Base-by-base conservation (phyloP, 1,139 yeast genomes). In the Yamadazyma taylorii region DNA sequence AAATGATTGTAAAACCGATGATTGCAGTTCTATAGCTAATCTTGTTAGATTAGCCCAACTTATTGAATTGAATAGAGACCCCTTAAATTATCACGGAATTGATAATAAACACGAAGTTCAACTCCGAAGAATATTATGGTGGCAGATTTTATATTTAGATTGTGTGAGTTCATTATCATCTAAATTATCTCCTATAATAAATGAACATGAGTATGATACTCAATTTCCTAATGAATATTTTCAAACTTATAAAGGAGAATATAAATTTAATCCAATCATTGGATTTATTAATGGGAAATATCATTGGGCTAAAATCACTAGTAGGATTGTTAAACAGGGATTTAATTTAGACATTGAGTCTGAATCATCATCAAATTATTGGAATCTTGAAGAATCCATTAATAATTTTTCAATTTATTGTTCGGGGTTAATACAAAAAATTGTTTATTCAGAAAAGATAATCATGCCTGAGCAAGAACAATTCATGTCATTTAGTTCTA, bases 1-100 rank as follows among this genome's bases (percentile, higher is more conserved):
- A 26, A 42, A 42, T 34, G 45, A 40, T 36, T 40, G 45, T 22
- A 30, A 34, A 30, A 38, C 37, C 9, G 42, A 41, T 22, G 44
- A 40, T 26, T 42, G 43, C 39, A 38, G 44, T 2, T 36, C 45
- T 2, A 29, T 36, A 2, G 43, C 40, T 7, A 24, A 37, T 10
- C 28, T 42, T 10, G 36, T 42, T 2, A 24, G 45, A 21, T 34
- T 39, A 13, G 36, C 39, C n/a, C 46, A 42, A 24, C 15, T 40
- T 21, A 14, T 35, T 7, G 42, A 42, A 22, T 37, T 42, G n/a
- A 23, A 42, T 32, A 28, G 46, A 17, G 46, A 42, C 27, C 45
- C 46, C 12, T n/a, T 36, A 10, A 35, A 26, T 3, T 36, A 34
- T 24, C 42, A 40, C 24, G 32, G 36, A 9, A 34, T 42, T 13